Percentiles rank a stretch among this genome's conserved stretches.
phyloP scores from a whole-genome alignment of 306 rosid genomes.

The Aeschynomene evenia region DNA sequence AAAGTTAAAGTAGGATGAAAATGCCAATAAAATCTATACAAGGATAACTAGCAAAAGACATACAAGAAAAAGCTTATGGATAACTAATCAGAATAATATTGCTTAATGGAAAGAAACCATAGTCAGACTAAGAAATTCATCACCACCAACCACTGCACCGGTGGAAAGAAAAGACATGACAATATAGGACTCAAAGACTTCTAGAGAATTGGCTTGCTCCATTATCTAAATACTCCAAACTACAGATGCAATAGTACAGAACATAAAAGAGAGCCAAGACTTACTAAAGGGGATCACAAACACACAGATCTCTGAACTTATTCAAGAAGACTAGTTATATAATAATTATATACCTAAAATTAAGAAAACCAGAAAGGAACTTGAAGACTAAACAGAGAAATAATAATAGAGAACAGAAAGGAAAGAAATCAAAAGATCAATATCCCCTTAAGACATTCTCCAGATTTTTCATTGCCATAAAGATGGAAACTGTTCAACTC shows the following conservation, averaged over 20 bases:
- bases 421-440: not conserved
- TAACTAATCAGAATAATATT: not conserved
- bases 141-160: not conserved
- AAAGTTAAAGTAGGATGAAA: conserved; percentile 16
- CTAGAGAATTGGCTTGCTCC: not conserved
- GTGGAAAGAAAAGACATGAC: not conserved
- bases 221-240: not conserved
- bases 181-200: not conserved
- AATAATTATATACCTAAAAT: conserved; percentile 4
- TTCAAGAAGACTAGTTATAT: not conserved
- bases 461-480: not conserved
- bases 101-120: conserved; percentile 15
- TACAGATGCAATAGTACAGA: not conserved
- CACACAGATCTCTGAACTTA: not conserved
- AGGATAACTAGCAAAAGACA: not conserved
- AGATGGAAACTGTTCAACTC: conserved; percentile 6
- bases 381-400: not conserved
- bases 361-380: conserved; percentile 9
- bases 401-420: not conserved
- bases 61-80: not conserved
- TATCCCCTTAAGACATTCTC: not conserved
- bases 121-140: conserved; percentile 9
- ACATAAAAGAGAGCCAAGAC: not conserved
- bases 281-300: not conserved
- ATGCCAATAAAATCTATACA: conserved; percentile 2